Evolutionary conservation across 2,329 filamentous ascomycete species (phyloP).

Genomic region (Colletotrichum somersetense): DNA sequence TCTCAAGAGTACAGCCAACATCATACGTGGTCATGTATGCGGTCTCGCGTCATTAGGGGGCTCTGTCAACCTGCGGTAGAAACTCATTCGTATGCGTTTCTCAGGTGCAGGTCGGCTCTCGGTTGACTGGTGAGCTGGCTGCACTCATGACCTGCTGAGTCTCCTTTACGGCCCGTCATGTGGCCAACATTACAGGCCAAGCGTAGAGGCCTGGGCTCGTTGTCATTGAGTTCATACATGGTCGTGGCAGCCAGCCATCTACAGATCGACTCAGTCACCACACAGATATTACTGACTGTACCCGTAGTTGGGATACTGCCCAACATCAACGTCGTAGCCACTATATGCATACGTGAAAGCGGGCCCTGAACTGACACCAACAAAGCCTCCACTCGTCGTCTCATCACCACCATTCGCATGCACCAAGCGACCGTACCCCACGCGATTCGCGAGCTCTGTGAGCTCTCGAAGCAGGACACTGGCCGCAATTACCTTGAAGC

Average conservation of each 20-base stretch:
- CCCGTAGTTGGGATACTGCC: slow-evolving; percentile 36
- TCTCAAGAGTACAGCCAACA: neutral
- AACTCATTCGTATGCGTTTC: neutral
- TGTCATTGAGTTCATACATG: no score
- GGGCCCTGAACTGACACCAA: slow-evolving; percentile 26
- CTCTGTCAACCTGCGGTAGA: neutral
- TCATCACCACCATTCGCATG: neutral
- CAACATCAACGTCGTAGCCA: slow-evolving; percentile 34
- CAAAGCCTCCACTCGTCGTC: slow-evolving; percentile 15
- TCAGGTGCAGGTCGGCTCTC: no score
- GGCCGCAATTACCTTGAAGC: slow-evolving; percentile 55
- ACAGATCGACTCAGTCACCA: neutral
- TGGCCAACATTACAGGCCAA: no score
- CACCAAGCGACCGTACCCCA: slow-evolving; percentile 12
- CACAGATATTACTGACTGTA: slow-evolving; percentile 24
- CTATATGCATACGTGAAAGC: slow-evolving; percentile 24
- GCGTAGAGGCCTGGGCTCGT: neutral
- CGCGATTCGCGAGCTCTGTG: slow-evolving; percentile 33
- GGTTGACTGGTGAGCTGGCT: neutral
- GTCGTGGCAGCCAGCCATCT: no score
- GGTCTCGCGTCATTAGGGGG: neutral
- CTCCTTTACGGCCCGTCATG: no score
- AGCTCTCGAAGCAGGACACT: slow-evolving; percentile 52
- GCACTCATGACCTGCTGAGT: no score
- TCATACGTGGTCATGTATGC: no score